Base-by-base conservation (phyloP, 495 filamentous ascomycete genomes). In the Penicillium verhagenii region DNA sequence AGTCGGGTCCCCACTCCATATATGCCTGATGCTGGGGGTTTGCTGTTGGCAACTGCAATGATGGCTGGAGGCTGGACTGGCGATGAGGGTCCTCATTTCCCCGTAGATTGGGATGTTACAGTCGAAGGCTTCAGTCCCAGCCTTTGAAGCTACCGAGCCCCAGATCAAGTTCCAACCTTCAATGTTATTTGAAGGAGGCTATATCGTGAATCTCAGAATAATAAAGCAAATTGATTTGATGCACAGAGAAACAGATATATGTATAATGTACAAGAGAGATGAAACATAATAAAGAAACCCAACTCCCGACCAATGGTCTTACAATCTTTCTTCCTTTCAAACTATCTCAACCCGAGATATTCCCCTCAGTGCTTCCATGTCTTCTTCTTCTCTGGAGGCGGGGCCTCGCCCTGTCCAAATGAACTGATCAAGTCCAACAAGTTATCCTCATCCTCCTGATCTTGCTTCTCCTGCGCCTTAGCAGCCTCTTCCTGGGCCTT, bases 361-460 rank as follows among this genome's bases (percentile, higher is more conserved):
- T 35, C 33, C 14, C 13, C 33, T 35, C 23, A 29, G n/a, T n/a
- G n/a, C n/a, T n/a, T n/a, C 6, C n/a, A 47, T 56, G 66, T 63
- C 67, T 71, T 71, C 66, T 71, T 72, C 67, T 71, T 69, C 52
- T 50, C 55, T 40, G 43, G 51, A 31, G 61, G 52, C 33, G 59
- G 54, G 47, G 72, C 64, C 57, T 73, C 66, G 39, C 73, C 68
- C 56, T 74, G 68, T 8, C 79, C 78, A 67, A 83, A 90, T 19
- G 77, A 77, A 63, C 82, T 82, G 59, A 92, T 88, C 72, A 92
- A 69, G 75, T 91, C 87, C 66, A 84, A 72, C 62, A 90, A 56
- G 54, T 81, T 83, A 68, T 88, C 84, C 45, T 79, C 73, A 20
- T 75, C 75, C 52, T 75, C 76, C 57, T 71, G 65, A 6, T 68